Evolutionary conservation across 495 filamentous ascomycete species (phyloP).

Genomic region (Extremus antarcticus): DNA sequence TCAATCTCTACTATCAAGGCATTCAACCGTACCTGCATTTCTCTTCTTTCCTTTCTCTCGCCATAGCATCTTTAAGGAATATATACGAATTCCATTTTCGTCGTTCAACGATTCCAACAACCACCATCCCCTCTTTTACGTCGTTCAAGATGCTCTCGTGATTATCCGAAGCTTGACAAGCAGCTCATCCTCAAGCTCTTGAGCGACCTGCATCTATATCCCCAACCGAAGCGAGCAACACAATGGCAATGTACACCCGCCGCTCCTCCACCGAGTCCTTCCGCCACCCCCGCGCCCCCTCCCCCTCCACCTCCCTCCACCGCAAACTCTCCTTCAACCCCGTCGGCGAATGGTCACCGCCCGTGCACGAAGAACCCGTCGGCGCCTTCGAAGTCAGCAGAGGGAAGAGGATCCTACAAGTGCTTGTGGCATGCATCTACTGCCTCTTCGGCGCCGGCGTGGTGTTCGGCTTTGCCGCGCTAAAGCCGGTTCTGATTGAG

Average conservation of each 20-base stretch:
- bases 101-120: too few species aligned
- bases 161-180: not conserved
- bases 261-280: not conserved
- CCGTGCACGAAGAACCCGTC: conserved; percentile 26
- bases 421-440: conserved; percentile 58
- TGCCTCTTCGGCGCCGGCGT: conserved; percentile 73
- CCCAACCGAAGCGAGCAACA: not conserved
- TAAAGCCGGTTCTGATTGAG: conserved; percentile 68
- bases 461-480: conserved; percentile 74
- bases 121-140: not conserved
- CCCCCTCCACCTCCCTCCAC: conserved; percentile 18
- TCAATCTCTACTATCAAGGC: too few species aligned
- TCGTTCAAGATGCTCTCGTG: not conserved
- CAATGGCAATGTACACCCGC: not conserved
- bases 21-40: too few species aligned
- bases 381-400: conserved; percentile 40
- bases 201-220: not conserved
- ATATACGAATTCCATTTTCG: too few species aligned
- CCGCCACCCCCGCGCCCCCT: not conserved
- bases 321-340: conserved; percentile 36
- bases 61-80: too few species aligned
- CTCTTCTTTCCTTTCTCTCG: too few species aligned
- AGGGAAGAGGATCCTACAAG: conserved; percentile 47
- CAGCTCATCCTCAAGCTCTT: not conserved
- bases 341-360: conserved; percentile 27